Evolutionary conservation across 2,329 filamentous ascomycete species (phyloP).

Genomic region (Didymella pomorum): DNA sequence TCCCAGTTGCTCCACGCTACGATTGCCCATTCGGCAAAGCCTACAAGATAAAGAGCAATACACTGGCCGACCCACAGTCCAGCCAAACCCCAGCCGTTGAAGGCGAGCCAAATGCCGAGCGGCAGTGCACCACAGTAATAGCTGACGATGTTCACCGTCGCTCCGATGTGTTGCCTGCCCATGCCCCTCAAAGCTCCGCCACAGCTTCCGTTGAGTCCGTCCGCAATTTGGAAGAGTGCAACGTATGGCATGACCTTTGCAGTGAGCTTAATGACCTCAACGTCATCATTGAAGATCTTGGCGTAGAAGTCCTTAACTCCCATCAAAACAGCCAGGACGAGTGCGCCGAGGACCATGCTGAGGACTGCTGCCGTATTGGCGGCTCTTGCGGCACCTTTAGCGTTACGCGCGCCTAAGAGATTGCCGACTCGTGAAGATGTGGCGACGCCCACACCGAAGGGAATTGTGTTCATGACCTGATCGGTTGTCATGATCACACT

Average conservation of each 20-base stretch:
- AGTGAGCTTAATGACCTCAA: conserved; percentile 74
- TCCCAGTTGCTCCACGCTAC: conserved; percentile 82
- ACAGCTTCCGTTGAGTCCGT: conserved; percentile 85
- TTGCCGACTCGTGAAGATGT: conserved; percentile 81
- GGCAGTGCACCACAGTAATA: conserved; percentile 86
- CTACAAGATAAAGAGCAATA: conserved; percentile 75
- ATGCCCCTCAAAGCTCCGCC: conserved; percentile 83
- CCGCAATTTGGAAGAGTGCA: conserved; percentile 88
- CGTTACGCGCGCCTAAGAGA: conserved; percentile 73
- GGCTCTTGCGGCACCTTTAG: conserved; percentile 71
- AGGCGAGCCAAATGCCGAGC: conserved; percentile 83
- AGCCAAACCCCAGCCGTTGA: conserved; percentile 81
- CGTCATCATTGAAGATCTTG: conserved; percentile 81
- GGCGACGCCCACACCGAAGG: conserved; percentile 85
- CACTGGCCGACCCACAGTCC: conserved; percentile 88
- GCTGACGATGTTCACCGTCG: conserved; percentile 79
- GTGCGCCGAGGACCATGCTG: conserved; percentile 71
- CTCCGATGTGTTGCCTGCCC: conserved; percentile 86
- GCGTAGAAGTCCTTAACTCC: conserved; percentile 76
- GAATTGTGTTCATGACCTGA: conserved; percentile 84
- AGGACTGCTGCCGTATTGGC: conserved; percentile 79
- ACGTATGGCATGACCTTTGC: conserved; percentile 84
- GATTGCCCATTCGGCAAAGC: conserved; percentile 78
- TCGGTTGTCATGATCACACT: conserved; percentile 91
- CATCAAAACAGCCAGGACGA: conserved; percentile 75